Percentiles rank a stretch among this genome's conserved stretches.
These are phyloP conservation scores for Sherardia arvensis DNA, from an alignment of 257 asterid species.

Conservation along the genomic window DNA sequence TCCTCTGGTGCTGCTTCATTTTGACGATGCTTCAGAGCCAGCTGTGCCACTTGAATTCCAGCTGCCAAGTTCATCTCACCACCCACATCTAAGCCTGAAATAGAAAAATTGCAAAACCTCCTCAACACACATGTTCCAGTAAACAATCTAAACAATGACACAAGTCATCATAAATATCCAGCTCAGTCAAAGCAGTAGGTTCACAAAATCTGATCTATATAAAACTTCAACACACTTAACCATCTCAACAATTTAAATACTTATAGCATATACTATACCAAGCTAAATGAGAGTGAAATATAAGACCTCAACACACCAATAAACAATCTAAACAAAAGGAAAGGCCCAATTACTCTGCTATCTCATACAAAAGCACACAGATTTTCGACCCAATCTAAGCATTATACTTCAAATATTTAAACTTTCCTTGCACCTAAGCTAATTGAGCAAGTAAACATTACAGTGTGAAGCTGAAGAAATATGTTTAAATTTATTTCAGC, in stretches of 20 bases:
- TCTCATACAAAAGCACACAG: no score
- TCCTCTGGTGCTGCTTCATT: slow-evolving; percentile 95
- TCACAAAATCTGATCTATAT: no score
- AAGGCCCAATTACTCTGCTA: no score
- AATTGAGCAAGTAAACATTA: not conserved
- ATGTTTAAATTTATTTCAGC: no score
- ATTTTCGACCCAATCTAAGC: not conserved
- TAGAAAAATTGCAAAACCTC: slow-evolving; percentile 4
- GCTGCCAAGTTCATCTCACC: slow-evolving; percentile 93
- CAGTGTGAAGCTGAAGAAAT: not conserved
- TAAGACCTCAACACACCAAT: no score
- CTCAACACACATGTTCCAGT: not conserved
- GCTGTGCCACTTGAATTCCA: slow-evolving; percentile 95
- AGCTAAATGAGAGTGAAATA: not conserved
- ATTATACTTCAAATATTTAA: not conserved
- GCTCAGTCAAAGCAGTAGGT: no score
- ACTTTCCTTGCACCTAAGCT: not conserved
- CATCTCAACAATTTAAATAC: no score
- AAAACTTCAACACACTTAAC: no score
- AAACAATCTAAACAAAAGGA: no score
- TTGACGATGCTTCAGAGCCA: slow-evolving; percentile 97
- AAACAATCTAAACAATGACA: no score
- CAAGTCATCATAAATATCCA: not conserved
- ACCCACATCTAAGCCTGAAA: slow-evolving; percentile 76
- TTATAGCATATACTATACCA: not conserved